These are phyloP conservation scores for Ormosia emarginata DNA, from an alignment of 306 rosid genomes.

Conservation along the genomic window DNA sequence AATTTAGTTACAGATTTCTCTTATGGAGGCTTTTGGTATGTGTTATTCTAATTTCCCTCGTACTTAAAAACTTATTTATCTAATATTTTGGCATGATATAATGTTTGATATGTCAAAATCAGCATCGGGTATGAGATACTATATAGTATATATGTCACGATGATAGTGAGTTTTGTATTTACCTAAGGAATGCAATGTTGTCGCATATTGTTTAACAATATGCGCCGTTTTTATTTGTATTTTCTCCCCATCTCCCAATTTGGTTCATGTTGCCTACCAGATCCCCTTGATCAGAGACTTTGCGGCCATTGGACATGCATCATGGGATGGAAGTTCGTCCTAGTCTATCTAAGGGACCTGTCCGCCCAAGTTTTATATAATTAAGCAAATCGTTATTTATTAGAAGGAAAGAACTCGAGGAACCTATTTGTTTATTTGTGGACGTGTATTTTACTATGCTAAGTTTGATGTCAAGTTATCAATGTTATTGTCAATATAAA, in stretches of 20 bases:
- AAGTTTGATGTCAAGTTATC: neutral
- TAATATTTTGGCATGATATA: neutral
- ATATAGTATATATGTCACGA: neutral
- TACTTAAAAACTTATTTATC: neutral
- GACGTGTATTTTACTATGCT: neutral
- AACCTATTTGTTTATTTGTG: neutral
- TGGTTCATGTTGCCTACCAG: slow-evolving; percentile 42
- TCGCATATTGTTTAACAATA: neutral
- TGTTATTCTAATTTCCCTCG: neutral
- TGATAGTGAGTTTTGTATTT: neutral
- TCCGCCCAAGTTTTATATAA: slow-evolving; percentile 64
- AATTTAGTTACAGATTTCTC: neutral
- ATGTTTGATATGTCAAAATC: neutral
- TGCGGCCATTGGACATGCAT: slow-evolving; percentile 74
- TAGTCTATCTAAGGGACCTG: slow-evolving; percentile 84
- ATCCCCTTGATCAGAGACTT: slow-evolving; percentile 77
- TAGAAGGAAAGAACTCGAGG: neutral
- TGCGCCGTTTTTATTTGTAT: neutral
- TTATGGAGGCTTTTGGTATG: neutral
- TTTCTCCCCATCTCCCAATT: neutral
- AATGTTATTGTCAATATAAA: neutral
- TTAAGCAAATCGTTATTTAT: neutral
- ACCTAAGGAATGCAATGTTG: neutral
- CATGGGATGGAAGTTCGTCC: slow-evolving; percentile 92
- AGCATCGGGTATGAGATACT: neutral